Evolutionary conservation across 148 eudicot species (phyloP).

Genomic region (Fagopyrum esculentum): DNA sequence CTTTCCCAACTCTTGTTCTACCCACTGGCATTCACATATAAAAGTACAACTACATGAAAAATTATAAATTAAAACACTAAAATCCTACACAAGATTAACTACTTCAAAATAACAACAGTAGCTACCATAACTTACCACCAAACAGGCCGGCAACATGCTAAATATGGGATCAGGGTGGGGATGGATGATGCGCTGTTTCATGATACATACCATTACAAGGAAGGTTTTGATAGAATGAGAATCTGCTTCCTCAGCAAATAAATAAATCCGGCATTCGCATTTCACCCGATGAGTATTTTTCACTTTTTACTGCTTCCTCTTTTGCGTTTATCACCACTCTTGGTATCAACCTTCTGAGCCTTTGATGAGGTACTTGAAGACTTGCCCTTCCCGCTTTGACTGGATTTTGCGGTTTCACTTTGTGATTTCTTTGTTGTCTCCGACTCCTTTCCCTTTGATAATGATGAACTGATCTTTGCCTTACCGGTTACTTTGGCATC

Average conservation of each 20-base stretch:
- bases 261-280: no score
- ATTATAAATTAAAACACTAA: neutral
- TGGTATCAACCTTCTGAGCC: constrained; percentile 5
- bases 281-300: neutral
- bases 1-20: neutral
- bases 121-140: constrained; percentile 2
- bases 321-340: constrained; percentile 10
- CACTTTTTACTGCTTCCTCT: constrained; percentile 10
- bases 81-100: constrained; percentile 6
- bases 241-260: neutral
- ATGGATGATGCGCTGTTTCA: neutral
- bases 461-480: neutral
- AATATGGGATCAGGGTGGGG: neutral
- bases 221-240: neutral
- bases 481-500: neutral
- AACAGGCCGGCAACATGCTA: neutral
- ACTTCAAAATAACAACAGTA: neutral
- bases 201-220: neutral
- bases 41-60: neutral
- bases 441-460: constrained; percentile 6
- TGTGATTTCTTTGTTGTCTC: neutral
- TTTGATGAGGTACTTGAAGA: neutral
- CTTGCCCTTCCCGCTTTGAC: constrained; percentile 7
- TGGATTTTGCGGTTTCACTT: constrained; percentile 1
- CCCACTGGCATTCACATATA: constrained; percentile 3